Percentiles rank a stretch among this genome's conserved stretches.
These are phyloP conservation scores for Emmonsiellopsis sp. DNA, from an alignment of 2,329 filamentous ascomycete species.

Conservation along the genomic window DNA sequence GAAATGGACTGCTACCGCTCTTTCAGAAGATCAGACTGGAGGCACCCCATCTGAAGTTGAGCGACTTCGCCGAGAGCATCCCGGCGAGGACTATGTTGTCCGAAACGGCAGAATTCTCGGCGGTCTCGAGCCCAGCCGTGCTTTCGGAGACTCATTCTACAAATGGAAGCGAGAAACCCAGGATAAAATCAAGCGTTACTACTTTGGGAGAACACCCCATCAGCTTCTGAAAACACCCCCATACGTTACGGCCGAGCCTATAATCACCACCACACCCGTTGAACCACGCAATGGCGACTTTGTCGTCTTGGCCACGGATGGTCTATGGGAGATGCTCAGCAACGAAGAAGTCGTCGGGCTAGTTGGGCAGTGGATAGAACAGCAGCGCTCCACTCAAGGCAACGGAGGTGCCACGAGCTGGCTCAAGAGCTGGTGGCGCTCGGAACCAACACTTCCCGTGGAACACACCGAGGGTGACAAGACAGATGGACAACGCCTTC, in stretches of 20 bases:
- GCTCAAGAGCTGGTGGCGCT: conserved; percentile 60
- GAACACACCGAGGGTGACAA: conserved; percentile 48
- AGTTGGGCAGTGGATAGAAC: conserved; percentile 93
- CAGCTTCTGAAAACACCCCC: conserved; percentile 78
- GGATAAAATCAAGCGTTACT: conserved; percentile 68
- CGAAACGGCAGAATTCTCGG: conserved; percentile 84
- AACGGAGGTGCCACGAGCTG: conserved; percentile 47
- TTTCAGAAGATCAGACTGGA: conserved; percentile 92
- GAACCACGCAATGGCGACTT: conserved; percentile 87
- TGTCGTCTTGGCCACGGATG: conserved; percentile 90
- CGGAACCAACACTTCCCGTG: conserved; percentile 57
- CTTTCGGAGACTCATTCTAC: conserved; percentile 93
- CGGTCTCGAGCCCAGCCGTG: conserved; percentile 81
- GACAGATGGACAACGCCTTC: conserved; percentile 62
- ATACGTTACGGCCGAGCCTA: conserved; percentile 92
- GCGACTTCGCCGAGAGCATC: conserved; percentile 76
- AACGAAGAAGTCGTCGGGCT: conserved; percentile 97
- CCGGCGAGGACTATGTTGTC: conserved; percentile 78
- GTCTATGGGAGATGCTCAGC: conserved; percentile 97
- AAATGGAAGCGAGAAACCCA: conserved; percentile 89
- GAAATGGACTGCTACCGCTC: conserved; percentile 83
- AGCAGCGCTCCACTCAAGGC: conserved; percentile 42
- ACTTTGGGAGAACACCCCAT: conserved; percentile 75
- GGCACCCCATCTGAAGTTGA: conserved; percentile 75
- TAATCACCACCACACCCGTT: conserved; percentile 88